Conservation (phyloP, 495 filamentous ascomycete genomes). For the Aspergillus incahuasiensis region DNA sequence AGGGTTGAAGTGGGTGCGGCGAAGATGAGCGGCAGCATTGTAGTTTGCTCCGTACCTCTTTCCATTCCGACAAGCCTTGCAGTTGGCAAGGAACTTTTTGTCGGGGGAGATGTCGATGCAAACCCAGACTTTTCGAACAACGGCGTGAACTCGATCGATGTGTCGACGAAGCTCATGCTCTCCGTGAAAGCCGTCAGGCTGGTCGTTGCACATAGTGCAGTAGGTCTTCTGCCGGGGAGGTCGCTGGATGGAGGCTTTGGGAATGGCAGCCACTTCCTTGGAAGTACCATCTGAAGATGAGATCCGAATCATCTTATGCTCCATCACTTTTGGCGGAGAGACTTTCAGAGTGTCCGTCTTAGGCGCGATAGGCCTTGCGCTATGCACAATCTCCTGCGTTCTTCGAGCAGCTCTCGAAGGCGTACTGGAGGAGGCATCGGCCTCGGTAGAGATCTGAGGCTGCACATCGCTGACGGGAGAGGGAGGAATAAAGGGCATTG, state of each 20-base stretch:
- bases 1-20: slow-evolving; percentile 81
- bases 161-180: slow-evolving; percentile 92
- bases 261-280: slow-evolving; percentile 58
- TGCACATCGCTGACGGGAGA: slow-evolving; percentile 32
- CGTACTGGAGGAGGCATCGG: slow-evolving; percentile 24
- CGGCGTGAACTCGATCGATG: slow-evolving; percentile 70
- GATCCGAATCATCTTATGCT: slow-evolving; percentile 51
- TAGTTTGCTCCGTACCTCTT: slow-evolving; percentile 92
- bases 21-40: slow-evolving; percentile 89
- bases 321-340: slow-evolving; percentile 26
- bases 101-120: slow-evolving; percentile 63
- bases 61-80: slow-evolving; percentile 73
- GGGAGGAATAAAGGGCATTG: slow-evolving; percentile 16
- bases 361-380: slow-evolving; percentile 42
- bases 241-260: slow-evolving; percentile 67
- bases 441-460: slow-evolving; percentile 31
- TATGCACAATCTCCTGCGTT: slow-evolving; percentile 40
- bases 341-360: slow-evolving; percentile 31
- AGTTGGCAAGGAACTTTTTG: slow-evolving; percentile 67
- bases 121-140: slow-evolving; percentile 73
- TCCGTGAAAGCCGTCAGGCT: slow-evolving; percentile 85
- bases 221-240: slow-evolving; percentile 71
- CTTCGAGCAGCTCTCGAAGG: slow-evolving; percentile 39
- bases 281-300: slow-evolving; percentile 55
- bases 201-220: slow-evolving; percentile 68